These are phyloP conservation scores for Saccharum hybrid DNA, from an alignment of 202 grass and related monocot genomes.

Conservation along the genomic window DNA sequence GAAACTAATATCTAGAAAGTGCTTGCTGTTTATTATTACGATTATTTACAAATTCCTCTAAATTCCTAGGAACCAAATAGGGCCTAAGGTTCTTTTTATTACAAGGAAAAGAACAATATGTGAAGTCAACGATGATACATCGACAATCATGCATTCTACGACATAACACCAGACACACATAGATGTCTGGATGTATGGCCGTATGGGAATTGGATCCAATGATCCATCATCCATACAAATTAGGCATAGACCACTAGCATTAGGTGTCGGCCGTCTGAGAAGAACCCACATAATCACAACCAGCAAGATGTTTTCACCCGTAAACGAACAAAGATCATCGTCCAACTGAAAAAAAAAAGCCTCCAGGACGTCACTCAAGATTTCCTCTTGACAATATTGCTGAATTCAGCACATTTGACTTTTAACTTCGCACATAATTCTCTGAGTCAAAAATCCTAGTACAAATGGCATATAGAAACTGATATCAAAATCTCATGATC, in stretches of 20 bases:
- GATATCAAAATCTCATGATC: constrained; percentile 24
- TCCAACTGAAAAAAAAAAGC: background rate
- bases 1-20: too few species aligned
- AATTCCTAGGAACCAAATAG: too few species aligned
- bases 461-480: constrained; percentile 15
- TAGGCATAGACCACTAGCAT: background rate
- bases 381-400: background rate
- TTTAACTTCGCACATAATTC: background rate
- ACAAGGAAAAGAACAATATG: too few species aligned
- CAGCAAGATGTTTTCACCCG: background rate
- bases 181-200: too few species aligned
- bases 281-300: background rate
- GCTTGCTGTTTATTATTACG: too few species aligned
- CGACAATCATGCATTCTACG: too few species aligned
- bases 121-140: too few species aligned
- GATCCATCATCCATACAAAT: background rate
- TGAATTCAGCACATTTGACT: constrained; percentile 11
- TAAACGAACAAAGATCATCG: background rate
- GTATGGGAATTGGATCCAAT: background rate
- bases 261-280: background rate
- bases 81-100: too few species aligned
- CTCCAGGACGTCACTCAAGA: background rate
- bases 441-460: constrained; percentile 22
- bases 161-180: too few species aligned
- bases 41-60: too few species aligned